Percentiles rank a stretch among this genome's conserved stretches.
Conservation (phyloP, 495 filamentous ascomycete species). For the Tuber borchii region DNA sequence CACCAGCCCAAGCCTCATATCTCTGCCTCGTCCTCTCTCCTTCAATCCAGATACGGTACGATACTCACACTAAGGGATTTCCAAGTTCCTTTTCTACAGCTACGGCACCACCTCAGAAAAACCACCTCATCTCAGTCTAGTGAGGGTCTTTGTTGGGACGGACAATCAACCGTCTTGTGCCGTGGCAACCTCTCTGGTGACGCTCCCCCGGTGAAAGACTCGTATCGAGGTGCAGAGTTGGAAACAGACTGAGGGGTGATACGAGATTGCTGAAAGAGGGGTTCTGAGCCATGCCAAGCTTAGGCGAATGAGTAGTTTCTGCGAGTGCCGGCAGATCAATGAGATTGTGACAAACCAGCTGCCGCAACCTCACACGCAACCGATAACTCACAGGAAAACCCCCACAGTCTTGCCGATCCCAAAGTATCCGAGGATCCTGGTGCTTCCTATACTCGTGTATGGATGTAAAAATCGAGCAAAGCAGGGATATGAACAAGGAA, state of each 20-base stretch:
- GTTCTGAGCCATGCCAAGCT: no score
- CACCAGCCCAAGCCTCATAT: neutral
- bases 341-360: neutral
- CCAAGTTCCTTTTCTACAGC: neutral
- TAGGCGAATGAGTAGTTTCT: neutral
- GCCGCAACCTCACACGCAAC: neutral
- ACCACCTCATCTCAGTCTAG: neutral
- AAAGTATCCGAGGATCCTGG: no score
- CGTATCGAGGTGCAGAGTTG: neutral
- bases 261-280: no score
- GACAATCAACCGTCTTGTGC: neutral
- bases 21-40: neutral
- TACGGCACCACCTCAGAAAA: neutral
- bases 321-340: neutral
- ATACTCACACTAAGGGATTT: neutral
- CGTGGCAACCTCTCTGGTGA: neutral
- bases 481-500: no score
- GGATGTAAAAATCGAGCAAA: no score
- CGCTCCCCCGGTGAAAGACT: neutral
- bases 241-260: no score
- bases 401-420: no score
- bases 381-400: neutral
- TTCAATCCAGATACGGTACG: neutral
- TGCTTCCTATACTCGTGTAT: no score
- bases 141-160: neutral